Conservation (phyloP, 495 filamentous ascomycete genomes). For the Saxophila tyrrhenica region DNA sequence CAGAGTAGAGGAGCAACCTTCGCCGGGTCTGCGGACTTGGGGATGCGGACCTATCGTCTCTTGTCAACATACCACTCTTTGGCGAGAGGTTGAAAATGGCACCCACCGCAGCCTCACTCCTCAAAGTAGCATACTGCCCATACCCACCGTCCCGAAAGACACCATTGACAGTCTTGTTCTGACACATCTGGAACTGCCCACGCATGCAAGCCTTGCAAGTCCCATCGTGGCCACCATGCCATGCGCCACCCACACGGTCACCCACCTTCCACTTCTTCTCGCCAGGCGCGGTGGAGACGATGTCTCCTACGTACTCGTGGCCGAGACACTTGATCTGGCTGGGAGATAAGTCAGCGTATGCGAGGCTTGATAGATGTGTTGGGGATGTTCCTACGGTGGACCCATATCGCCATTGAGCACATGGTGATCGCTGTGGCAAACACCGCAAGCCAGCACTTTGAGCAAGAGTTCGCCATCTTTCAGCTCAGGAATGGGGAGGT, state of each 20-base stretch:
- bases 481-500: constrained; percentile 26
- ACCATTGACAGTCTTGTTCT: constrained; percentile 32
- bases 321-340: constrained; percentile 21
- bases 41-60: constrained; percentile 32
- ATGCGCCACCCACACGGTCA: constrained; percentile 31
- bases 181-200: constrained; percentile 37
- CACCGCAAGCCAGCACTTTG: constrained; percentile 32
- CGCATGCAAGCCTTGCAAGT: constrained; percentile 33
- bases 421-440: constrained; percentile 31
- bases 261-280: constrained; percentile 34
- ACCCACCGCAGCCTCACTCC: constrained; percentile 47
- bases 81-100: not conserved
- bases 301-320: constrained; percentile 32
- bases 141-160: constrained; percentile 37
- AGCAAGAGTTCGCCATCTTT: constrained; percentile 31
- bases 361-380: not conserved
- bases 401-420: constrained; percentile 25
- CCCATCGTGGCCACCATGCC: constrained; percentile 39
- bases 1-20: constrained; percentile 57
- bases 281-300: constrained; percentile 25
- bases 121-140: constrained; percentile 52
- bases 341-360: not conserved
- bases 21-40: constrained; percentile 44
- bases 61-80: not conserved
- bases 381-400: constrained; percentile 15